Conservation (phyloP, 768 basidiomycete species). For the Mycena pura region DNA sequence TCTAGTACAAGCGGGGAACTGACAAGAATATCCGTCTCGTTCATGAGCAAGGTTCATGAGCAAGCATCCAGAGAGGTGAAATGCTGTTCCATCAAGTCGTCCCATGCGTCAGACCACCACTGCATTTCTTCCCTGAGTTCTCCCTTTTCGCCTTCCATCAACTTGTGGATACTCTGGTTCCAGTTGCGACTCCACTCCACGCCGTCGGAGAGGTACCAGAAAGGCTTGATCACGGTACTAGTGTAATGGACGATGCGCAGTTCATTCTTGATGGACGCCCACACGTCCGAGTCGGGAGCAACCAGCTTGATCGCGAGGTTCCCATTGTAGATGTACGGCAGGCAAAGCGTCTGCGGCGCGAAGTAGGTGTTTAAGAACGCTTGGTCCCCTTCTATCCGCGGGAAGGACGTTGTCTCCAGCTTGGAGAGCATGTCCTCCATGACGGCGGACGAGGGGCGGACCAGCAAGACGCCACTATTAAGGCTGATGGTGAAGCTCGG, state of each 20-base stretch:
- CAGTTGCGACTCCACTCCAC: too few relatives aligned
- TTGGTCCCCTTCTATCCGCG: slow-evolving; percentile 47
- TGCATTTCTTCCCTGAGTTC: too few relatives aligned
- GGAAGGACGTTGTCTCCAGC: slow-evolving; percentile 47
- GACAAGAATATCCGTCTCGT: too few relatives aligned
- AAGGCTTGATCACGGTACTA: slow-evolving; percentile 32
- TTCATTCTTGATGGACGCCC: slow-evolving; percentile 37
- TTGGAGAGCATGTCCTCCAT: slow-evolving; percentile 39
- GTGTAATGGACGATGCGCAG: slow-evolving; percentile 43
- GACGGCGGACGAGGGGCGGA: slow-evolving; percentile 37
- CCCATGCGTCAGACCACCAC: too few relatives aligned
- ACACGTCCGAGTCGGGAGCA: slow-evolving; percentile 37
- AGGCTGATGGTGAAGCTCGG: slow-evolving; percentile 37
- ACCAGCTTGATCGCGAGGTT: slow-evolving; percentile 43
- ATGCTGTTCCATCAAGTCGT: too few relatives aligned
- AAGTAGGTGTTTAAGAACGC: slow-evolving; percentile 50
- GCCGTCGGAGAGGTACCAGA: not conserved
- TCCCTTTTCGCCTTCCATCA: too few relatives aligned
- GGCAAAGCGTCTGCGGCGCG: slow-evolving; percentile 36
- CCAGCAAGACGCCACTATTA: slow-evolving; percentile 44
- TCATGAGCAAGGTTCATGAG: too few relatives aligned
- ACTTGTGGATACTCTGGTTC: too few relatives aligned
- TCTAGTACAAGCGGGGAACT: too few relatives aligned
- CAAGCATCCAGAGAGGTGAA: too few relatives aligned
- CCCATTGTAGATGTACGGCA: slow-evolving; percentile 45